Base-by-base conservation (phyloP, 1,284 basidiomycete species). In the Trametes polyzona region DNA sequence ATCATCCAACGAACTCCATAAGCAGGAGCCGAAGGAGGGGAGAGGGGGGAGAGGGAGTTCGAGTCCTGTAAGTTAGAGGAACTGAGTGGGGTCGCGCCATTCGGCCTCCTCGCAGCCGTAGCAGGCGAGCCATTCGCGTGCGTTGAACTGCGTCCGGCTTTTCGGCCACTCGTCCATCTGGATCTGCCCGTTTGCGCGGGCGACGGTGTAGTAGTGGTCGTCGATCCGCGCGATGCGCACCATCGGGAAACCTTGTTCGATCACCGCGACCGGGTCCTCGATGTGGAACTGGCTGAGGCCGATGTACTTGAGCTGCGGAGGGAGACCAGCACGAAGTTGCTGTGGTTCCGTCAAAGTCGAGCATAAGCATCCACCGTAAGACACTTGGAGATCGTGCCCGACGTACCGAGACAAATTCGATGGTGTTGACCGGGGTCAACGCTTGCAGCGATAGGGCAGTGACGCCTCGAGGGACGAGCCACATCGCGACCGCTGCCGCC, bases 391-490 rank as follows among this genome's bases (percentile, higher is more conserved):
- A n/a, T n/a, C n/a, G n/a, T n/a, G n/a, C n/a, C n/a, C n/a, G n/a
- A 65, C 68, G 58, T 46, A 74, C 70, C 50, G 69, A 67, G 40
- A 74, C 65, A 41, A 73, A 72, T 24, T 61, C 61, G 41, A 71
- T 61, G 47, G 71, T 52, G 39, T 70, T 70, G 24, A 70, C 68
- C 14, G 70, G 69, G 10, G 73, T 64, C 11, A 76, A 71, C 29
- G 77, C 72, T 49, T 83, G 79, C 47, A 88, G 69, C 16, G 77
- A 74, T 43, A 89, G 69, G 17, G 84, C 78, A 9, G 71, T 71
- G 1, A 90, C 80, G 32, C 73, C 77, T 12, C 86, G 72, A 3
- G 88, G 87, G 26, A 90, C 77, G 32, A 90, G 73, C 87, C 87
- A 90, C 50, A 82, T 78, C 8, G 86, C 86, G 30, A 90, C 71